Base-by-base conservation (phyloP, 176 grass and related monocot genomes). In the Avena sativa region DNA sequence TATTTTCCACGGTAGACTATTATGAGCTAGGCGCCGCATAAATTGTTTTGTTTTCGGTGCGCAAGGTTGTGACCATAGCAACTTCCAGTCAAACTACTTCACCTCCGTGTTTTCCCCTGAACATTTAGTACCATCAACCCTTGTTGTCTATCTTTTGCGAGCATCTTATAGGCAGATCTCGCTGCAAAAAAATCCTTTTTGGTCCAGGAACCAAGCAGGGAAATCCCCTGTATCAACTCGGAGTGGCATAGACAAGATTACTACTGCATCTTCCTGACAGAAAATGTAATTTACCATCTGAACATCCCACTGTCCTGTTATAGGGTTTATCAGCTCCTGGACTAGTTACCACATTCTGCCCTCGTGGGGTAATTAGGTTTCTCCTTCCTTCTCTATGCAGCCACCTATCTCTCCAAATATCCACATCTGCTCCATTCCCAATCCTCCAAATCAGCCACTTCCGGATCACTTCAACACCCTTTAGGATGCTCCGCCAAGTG, bases 201-300 rank as follows among this genome's bases (percentile, higher is more conserved):
- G 6, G 8, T 58, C 55, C 5, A 1, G 17, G 17, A 6, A 20
- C 55, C 55, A 58, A 0, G 55, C 55, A 1, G 17, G 55, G 17
- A 20, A 58, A 19, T 58, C 55, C 2, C 20, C 6, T 5, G 2
- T 20, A 1, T 58, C 55, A 0, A 2, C 17, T 2, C 55, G 16
- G 0, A 57, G 55, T 1, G 55, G 55, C 1, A 57, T 57, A 1
- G 16, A 0, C 1, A 57, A 1, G 1, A 57, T 57, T 6, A 0
- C 6, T 1, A 1, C 17, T 1, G 6, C 55, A 2, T 57, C 55
- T 5, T 57, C 17, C 16, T 19, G 6, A 0, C 17, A 2, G 5
- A 57, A 57, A 0, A 20, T 57, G 1, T 57, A 16, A 6, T 0
- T 5, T 0, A 20, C 6, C 0, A 19, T 1, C 1, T 6, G 5